phyloP scores from a whole-genome alignment of 148 eudicot genomes.

The Cornus florida region DNA sequence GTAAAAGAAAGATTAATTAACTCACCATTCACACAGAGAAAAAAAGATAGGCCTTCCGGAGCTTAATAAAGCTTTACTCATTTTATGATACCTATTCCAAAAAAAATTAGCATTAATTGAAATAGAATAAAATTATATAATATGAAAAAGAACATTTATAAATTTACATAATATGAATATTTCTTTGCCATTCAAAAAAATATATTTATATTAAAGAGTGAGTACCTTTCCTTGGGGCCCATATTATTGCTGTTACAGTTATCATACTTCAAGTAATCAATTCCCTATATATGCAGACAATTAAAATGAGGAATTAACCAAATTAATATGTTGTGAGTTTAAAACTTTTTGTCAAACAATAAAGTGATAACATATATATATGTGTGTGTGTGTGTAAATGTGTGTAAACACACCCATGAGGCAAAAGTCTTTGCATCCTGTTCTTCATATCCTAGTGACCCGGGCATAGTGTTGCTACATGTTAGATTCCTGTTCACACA shows the following conservation, averaged over 20 bases:
- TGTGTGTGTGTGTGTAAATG: too few species aligned
- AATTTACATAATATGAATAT: too few species aligned
- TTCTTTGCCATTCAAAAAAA: too few species aligned
- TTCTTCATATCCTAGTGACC: slow-evolving; percentile 76
- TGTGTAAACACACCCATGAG: slow-evolving; percentile 53
- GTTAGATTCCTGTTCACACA: slow-evolving; percentile 47
- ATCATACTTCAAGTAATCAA: slow-evolving; percentile 92
- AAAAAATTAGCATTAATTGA: neutral
- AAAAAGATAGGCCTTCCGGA: slow-evolving; percentile 71
- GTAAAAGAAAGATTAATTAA: neutral
- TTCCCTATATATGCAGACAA: slow-evolving; percentile 39
- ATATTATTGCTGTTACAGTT: slow-evolving; percentile 50
- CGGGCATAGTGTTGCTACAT: slow-evolving; percentile 77
- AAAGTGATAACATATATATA: too few species aligned
- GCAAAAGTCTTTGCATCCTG: slow-evolving; percentile 88
- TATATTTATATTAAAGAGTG: neutral
- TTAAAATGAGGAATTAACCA: neutral
- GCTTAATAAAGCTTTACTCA: slow-evolving; percentile 64
- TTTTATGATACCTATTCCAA: slow-evolving; percentile 57
- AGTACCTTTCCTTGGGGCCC: slow-evolving; percentile 58
- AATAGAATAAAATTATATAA: too few species aligned
- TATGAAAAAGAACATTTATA: too few species aligned
- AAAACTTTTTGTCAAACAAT: too few species aligned
- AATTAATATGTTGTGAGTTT: too few species aligned
- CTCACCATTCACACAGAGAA: slow-evolving; percentile 89